A percentile compares a stretch with the other conserved stretches of the same genome.
Conservation (phyloP, 192 early-diverging fungal genomes). For the Umbelopsis vinacea region DNA sequence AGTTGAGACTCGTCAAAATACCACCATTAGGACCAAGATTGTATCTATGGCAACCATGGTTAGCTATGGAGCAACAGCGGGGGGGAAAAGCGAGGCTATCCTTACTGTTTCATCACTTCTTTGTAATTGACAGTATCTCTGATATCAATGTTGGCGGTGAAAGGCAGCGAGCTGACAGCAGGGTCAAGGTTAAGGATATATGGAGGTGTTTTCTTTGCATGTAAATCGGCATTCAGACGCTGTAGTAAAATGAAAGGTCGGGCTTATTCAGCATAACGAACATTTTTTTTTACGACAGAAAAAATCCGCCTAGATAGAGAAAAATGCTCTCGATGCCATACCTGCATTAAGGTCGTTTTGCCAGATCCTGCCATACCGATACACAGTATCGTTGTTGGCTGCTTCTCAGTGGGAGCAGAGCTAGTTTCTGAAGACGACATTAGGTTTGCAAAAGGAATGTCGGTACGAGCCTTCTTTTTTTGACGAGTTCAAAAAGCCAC, state of each 20-base stretch:
- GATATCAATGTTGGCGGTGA: slow-evolving; percentile 96
- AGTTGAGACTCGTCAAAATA: slow-evolving; percentile 92
- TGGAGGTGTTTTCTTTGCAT: slow-evolving; percentile 70
- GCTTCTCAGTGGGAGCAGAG: slow-evolving; percentile 38
- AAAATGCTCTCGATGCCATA: slow-evolving; percentile 33
- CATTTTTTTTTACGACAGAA: neutral
- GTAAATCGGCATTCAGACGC: slow-evolving; percentile 88
- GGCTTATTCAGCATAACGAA: slow-evolving; percentile 1
- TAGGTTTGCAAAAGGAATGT: neutral
- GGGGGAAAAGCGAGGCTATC: neutral
- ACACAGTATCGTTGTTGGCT: slow-evolving; percentile 76
- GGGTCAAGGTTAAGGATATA: slow-evolving; percentile 97
- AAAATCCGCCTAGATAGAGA: neutral
- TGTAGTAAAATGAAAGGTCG: slow-evolving; percentile 31
- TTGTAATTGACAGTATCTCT: slow-evolving; percentile 98
- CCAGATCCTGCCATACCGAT: slow-evolving; percentile 98
- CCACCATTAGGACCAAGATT: slow-evolving; percentile 96
- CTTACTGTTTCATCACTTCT: slow-evolving; percentile 96
- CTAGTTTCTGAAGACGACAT: neutral
- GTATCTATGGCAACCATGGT: slow-evolving; percentile 62
- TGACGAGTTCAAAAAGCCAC: slow-evolving; percentile 3
- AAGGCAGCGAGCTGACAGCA: slow-evolving; percentile 85
- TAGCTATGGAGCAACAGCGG: neutral
- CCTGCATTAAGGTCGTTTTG: slow-evolving; percentile 97
- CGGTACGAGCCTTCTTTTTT: neutral